These are phyloP conservation scores for Backusella sp. DNA, from an alignment of 192 early-diverging fungal species.

Conservation along the genomic window DNA sequence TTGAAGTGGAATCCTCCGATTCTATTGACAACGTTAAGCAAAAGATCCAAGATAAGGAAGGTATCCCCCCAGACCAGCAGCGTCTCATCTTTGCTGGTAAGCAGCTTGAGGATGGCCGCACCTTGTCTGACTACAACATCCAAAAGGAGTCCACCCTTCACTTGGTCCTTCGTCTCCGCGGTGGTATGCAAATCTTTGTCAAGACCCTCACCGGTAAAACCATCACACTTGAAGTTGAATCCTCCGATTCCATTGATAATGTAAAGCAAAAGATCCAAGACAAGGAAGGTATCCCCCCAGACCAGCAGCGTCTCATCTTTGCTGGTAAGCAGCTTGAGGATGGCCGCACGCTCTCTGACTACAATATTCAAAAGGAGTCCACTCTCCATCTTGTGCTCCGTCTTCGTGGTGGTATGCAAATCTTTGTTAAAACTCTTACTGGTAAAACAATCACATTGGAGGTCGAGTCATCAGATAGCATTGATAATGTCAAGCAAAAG, in stretches of 20 bases:
- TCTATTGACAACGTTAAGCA: constrained; percentile 54
- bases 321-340: constrained; percentile 78
- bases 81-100: constrained; percentile 76
- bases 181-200: constrained; percentile 64
- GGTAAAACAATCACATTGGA: constrained; percentile 88
- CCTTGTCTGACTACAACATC: constrained; percentile 69
- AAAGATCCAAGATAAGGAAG: constrained; percentile 55
- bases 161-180: constrained; percentile 63
- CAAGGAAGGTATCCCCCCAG: constrained; percentile 62
- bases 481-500: constrained; percentile 84
- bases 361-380: constrained; percentile 70
- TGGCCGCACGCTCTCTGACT: constrained; percentile 63
- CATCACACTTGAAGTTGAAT: constrained; percentile 58
- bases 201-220: constrained; percentile 60
- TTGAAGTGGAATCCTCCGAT: constrained; percentile 59
- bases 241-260: constrained; percentile 49
- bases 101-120: constrained; percentile 71
- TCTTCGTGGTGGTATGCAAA: constrained; percentile 64
- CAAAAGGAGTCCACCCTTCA: constrained; percentile 71
- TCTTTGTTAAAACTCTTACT: constrained; percentile 85
- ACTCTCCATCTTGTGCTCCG: constrained; percentile 66
- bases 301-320: constrained; percentile 76
- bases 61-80: constrained; percentile 74
- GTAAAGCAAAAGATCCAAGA: constrained; percentile 59
- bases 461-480: constrained; percentile 73